A percentile compares a stretch with the other conserved stretches of the same genome.
Conservation (phyloP, 2,329 filamentous ascomycete genomes). For the Dothistroma septosporum region DNA sequence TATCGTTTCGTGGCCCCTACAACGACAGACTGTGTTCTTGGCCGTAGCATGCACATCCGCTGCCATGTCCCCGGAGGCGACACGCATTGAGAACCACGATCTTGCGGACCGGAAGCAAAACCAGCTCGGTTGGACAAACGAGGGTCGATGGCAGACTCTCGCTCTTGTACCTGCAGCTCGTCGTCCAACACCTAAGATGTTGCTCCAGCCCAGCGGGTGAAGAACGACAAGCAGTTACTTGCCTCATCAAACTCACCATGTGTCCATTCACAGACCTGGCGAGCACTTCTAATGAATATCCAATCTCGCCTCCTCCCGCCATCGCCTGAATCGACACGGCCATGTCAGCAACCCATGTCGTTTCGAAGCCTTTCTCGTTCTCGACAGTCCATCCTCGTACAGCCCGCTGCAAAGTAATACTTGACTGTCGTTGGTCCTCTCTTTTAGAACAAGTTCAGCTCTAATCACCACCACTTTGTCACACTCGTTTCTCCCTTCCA, state of each 20-base stretch:
- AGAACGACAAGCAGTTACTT: conserved; percentile 12
- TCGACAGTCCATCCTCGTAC: conserved; percentile 11
- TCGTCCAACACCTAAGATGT: not conserved
- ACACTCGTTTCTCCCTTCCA: conserved; percentile 9
- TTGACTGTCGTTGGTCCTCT: conserved; percentile 27
- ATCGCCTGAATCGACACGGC: conserved; percentile 14
- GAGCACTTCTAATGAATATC: conserved; percentile 13
- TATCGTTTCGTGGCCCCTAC: not conserved
- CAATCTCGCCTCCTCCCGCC: conserved; percentile 20
- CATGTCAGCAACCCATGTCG: conserved; percentile 19
- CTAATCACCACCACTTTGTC: conserved; percentile 6
- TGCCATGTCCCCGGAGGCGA: not conserved
- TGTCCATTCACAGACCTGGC: conserved; percentile 14
- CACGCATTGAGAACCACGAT: not conserved
- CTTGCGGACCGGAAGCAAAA: not conserved
- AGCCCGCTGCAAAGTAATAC: conserved; percentile 14
- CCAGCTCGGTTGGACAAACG: not conserved
- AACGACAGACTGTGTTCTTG: not conserved
- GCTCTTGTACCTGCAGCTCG: not conserved
- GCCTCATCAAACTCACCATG: conserved; percentile 18
- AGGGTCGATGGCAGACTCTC: not conserved
- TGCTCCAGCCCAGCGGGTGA: not conserved
- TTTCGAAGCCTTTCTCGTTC: conserved; percentile 8
- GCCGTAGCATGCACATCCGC: not conserved
- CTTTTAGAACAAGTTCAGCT: conserved; percentile 16